Evolutionary conservation across 441 rosid genomes (phyloP).

Genomic region (Melastoma candidum): DNA sequence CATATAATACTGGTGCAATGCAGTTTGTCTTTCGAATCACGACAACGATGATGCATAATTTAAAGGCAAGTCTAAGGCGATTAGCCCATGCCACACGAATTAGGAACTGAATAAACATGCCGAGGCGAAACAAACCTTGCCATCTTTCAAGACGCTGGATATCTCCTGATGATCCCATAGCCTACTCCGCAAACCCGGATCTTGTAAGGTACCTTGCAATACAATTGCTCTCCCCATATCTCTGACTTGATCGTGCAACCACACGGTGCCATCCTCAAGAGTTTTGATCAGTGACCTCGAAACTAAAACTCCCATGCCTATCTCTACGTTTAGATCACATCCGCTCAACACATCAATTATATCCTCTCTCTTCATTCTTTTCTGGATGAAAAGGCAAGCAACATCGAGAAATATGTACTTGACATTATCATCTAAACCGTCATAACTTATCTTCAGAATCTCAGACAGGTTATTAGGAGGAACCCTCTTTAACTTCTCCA

Average conservation of each 20-base stretch:
- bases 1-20: too few relatives aligned
- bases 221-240: constrained; percentile 65
- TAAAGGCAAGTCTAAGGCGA: too few relatives aligned
- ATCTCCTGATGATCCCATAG: constrained; percentile 40
- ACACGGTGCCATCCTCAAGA: constrained; percentile 16
- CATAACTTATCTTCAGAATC: constrained; percentile 22
- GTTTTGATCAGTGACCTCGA: constrained; percentile 46
- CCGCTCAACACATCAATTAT: constrained; percentile 33
- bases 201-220: constrained; percentile 11
- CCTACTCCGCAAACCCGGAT: constrained; percentile 4
- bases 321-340: constrained; percentile 35
- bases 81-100: too few relatives aligned
- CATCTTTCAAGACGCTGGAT: constrained; percentile 24
- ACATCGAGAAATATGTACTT: constrained; percentile 7
- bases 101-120: not conserved
- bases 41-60: too few relatives aligned
- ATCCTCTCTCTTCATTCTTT: constrained; percentile 13
- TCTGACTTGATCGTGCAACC: constrained; percentile 64
- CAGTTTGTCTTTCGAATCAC: too few relatives aligned
- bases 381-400: constrained; percentile 1
- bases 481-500: constrained; percentile 27
- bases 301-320: constrained; percentile 27
- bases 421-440: constrained; percentile 1
- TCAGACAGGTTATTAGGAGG: constrained; percentile 25
- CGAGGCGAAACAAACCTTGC: constrained; percentile 24